phyloP scores from a whole-genome alignment of 768 basidiomycete genomes.

The Suillus alpinus region DNA sequence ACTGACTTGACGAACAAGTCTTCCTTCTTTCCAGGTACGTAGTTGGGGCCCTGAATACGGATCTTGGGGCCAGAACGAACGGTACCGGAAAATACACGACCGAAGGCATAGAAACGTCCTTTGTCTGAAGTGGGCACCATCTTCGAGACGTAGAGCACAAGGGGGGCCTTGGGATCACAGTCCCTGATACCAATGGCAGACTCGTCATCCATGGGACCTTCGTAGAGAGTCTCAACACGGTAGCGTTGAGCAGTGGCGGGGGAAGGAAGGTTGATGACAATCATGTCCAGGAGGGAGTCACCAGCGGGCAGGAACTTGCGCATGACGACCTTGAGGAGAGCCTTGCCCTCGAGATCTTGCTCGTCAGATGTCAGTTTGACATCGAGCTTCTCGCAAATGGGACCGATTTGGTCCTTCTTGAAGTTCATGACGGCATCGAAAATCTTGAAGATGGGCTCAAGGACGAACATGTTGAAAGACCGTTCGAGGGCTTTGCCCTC shows the following conservation, averaged over 20 bases:
- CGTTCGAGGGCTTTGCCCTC: conserved; percentile 94
- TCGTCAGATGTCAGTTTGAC: conserved; percentile 85
- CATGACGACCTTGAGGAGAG: conserved; percentile 96
- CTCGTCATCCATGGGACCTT: conserved; percentile 99
- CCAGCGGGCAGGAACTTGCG: conserved; percentile 99
- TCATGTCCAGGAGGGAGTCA: conserved; percentile 99
- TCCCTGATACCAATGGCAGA: conserved; percentile 98
- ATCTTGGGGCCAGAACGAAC: conserved; percentile 97
- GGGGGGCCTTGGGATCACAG: conserved; percentile 94
- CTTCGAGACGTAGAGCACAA: conserved; percentile 98
- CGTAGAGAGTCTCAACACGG: conserved; percentile 99
- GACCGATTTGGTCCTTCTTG: conserved; percentile 84
- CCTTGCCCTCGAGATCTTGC: conserved; percentile 92
- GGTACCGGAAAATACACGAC: conserved; percentile 99
- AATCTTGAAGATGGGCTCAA: conserved; percentile 98
- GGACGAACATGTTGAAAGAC: conserved; percentile 97
- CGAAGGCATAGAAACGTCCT: conserved; percentile 99
- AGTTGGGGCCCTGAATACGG: conserved; percentile 99
- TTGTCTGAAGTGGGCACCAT: conserved; percentile 99
- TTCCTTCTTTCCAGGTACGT: conserved; percentile 96
- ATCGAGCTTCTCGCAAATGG: conserved; percentile 96
- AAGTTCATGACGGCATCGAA: conserved; percentile 99
- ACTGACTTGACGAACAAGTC: conserved; percentile 97
- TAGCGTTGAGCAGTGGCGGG: conserved; percentile 96
- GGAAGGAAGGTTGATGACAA: conserved; percentile 98